Base-by-base conservation (phyloP, 768 basidiomycete species). In the Podaxis sp. region DNA sequence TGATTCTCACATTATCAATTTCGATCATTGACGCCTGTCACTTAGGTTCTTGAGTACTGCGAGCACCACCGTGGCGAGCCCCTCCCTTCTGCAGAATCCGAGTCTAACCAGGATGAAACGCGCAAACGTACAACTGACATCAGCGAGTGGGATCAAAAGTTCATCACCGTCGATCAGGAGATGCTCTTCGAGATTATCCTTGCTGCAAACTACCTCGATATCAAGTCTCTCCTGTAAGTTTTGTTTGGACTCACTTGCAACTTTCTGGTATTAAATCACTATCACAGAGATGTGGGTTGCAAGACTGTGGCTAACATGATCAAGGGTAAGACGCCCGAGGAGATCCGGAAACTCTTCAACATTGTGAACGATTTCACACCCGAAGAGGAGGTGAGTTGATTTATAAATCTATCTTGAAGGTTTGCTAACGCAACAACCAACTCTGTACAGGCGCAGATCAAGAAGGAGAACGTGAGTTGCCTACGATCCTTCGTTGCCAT, bases 261-360 rank as follows among this genome's bases (percentile, higher is more conserved):
- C 27, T 27, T 22, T 59, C 25, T 67, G 41, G 38, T 38, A 56
- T 17, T 15, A 36, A 50, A 24, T n/a, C 12, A 22, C 24, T 15
- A n/a, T 52, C 36, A 53, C 67, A 96, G 94, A 67, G 96, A 97
- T 71, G 94, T 97, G 63, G 96, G 96, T 1, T 97, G 96, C 86
- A 96, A 97, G 83, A 97, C 94, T 3, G 96, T 97, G 4, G 97
- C 97, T 13, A 98, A 98, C 84, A 99, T 98, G 97, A 98, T 99
- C 85, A 98, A 99, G 81, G 97, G 97, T 37, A 99, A 99, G 85
- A 96, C 96, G 3, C 97, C 97, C 24, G 97, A 98, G 75, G 97
- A 98, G 79, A 98, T 99, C 68, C 90, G 96, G 63, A 98, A 98
- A 72, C 85, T 98, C 58, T 98, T 95, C 82, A 96, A 97, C 84